phyloP scores from a whole-genome alignment of 495 filamentous ascomycete species.

The Saxophila tyrrhenica region DNA sequence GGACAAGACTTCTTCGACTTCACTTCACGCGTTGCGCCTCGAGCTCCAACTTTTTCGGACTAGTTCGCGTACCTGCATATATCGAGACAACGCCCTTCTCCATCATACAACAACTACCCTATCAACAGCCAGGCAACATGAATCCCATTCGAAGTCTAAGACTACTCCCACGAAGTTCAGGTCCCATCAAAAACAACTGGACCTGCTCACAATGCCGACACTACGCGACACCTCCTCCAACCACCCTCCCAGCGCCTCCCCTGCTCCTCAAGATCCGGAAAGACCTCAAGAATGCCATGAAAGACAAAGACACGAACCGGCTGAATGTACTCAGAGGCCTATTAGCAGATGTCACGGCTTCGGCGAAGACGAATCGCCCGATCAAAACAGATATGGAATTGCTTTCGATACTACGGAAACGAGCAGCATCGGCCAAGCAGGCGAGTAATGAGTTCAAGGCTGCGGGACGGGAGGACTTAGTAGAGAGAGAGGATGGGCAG shows the following conservation, averaged over 20 bases:
- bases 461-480: constrained; percentile 44
- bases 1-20: neutral
- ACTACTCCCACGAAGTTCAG: constrained; percentile 33
- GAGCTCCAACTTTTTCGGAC: neutral
- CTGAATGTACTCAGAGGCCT: constrained; percentile 48
- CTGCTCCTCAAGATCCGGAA: constrained; percentile 38
- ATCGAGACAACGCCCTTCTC: constrained; percentile 2
- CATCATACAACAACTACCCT: too few species aligned
- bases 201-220: constrained; percentile 21
- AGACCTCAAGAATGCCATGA: constrained; percentile 52
- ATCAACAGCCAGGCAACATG: neutral
- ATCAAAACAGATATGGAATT: constrained; percentile 49
- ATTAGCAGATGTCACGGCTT: constrained; percentile 52
- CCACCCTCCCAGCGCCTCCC: constrained; percentile 24
- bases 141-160: constrained; percentile 11
- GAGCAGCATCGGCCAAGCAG: constrained; percentile 35
- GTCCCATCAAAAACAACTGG: neutral
- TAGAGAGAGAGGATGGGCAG: constrained; percentile 47
- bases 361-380: constrained; percentile 46
- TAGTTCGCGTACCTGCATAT: neutral
- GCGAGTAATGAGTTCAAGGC: constrained; percentile 42
- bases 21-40: neutral
- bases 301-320: constrained; percentile 45
- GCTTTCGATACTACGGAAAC: constrained; percentile 47
- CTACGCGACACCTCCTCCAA: constrained; percentile 13